These are phyloP conservation scores for Coniosporium apollinis DNA, from an alignment of 495 filamentous ascomycete species.

Conservation along the genomic window DNA sequence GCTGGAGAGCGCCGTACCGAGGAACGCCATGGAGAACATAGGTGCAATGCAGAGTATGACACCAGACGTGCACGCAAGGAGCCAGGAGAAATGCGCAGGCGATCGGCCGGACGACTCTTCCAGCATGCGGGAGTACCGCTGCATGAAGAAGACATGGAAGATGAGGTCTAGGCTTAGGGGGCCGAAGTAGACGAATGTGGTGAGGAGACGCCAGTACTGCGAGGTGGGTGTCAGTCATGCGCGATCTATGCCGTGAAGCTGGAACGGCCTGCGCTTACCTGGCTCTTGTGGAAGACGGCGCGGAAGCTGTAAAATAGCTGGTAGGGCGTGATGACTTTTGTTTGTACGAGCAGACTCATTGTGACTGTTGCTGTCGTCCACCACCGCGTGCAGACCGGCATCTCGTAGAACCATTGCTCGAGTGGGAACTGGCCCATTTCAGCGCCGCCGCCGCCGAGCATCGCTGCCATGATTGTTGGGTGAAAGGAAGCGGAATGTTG, in stretches of 20 bases:
- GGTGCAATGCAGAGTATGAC: conserved; percentile 69
- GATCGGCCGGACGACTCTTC: conserved; percentile 85
- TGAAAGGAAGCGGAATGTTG: not conserved
- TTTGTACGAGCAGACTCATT: conserved; percentile 84
- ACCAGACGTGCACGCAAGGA: conserved; percentile 66
- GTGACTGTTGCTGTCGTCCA: conserved; percentile 89
- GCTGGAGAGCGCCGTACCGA: conserved; percentile 76
- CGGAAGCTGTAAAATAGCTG: conserved; percentile 95
- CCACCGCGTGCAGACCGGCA: conserved; percentile 86
- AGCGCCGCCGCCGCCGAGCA: conserved; percentile 35
- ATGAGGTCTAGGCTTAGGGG: conserved; percentile 85
- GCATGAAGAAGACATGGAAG: conserved; percentile 98
- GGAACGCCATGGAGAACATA: conserved; percentile 71
- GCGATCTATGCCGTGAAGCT: no score
- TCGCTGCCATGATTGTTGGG: conserved; percentile 46
- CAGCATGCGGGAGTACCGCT: conserved; percentile 86
- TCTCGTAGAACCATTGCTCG: conserved; percentile 95
- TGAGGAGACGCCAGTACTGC: conserved; percentile 89
- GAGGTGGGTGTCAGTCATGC: conserved; percentile 2
- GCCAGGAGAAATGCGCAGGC: conserved; percentile 85
- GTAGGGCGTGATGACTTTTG: conserved; percentile 74
- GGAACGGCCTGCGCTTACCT: conserved; percentile 45
- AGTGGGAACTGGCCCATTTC: conserved; percentile 57
- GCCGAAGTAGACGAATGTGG: conserved; percentile 95
- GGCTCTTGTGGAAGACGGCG: conserved; percentile 73